phyloP scores from a whole-genome alignment of 345 rosid genomes.

The Moricandia arvensis region DNA sequence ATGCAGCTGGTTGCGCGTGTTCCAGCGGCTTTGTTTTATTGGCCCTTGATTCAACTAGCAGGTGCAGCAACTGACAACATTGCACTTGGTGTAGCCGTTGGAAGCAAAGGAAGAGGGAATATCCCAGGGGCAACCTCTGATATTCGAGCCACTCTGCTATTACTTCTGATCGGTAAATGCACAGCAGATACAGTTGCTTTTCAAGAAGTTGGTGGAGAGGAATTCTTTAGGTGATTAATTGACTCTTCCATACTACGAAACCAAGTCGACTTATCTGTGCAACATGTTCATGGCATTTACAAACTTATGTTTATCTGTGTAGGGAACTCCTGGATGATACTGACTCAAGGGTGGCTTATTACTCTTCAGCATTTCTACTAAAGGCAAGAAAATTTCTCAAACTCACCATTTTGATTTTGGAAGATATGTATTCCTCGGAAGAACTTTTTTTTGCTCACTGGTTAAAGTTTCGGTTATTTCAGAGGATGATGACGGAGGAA shows the following conservation, averaged over 20 bases:
- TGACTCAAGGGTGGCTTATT: constrained; percentile 96
- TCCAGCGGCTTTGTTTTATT: constrained; percentile 85
- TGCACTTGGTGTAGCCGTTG: constrained; percentile 93
- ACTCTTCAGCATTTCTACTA: constrained; percentile 90
- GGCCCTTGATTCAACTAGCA: constrained; percentile 98
- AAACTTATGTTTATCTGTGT: constrained; percentile 24
- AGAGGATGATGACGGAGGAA: constrained; percentile 98
- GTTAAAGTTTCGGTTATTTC: constrained; percentile 29
- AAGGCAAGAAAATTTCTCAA: constrained; percentile 57
- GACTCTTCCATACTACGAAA: constrained; percentile 17
- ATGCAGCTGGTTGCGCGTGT: constrained; percentile 95
- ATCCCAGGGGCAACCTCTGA: constrained; percentile 96
- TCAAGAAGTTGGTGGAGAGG: constrained; percentile 89
- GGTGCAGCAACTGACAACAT: constrained; percentile 95
- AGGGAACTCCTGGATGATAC: constrained; percentile 95
- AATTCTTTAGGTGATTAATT: constrained; percentile 72
- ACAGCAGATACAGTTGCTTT: constrained; percentile 88
- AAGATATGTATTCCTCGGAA: not conserved
- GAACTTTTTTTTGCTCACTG: constrained; percentile 26
- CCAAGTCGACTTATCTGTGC: constrained; percentile 15
- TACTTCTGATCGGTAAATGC: constrained; percentile 95
- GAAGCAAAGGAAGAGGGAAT: constrained; percentile 98
- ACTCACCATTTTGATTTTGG: constrained; percentile 6
- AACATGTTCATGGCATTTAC: constrained; percentile 26
- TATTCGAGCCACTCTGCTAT: constrained; percentile 83